Base-by-base conservation (phyloP, 768 basidiomycete genomes). In the Trametes cingulata region DNA sequence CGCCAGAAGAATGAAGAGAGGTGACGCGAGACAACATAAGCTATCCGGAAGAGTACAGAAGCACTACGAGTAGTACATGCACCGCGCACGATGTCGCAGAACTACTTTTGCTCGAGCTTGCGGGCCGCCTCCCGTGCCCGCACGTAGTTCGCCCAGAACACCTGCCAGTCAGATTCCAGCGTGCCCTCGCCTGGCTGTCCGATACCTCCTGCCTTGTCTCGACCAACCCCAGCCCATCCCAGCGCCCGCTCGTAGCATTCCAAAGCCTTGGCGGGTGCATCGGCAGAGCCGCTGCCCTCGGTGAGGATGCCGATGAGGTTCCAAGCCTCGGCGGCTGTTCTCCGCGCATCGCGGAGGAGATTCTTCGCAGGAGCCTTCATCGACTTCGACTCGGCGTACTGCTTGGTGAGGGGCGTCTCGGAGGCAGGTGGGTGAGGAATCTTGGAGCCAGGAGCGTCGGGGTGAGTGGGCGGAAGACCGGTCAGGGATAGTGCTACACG, bases 321-420 rank as follows among this genome's bases (percentile, higher is more conserved):
- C 88, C 88, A 91, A 6, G 88, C 83, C 71, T 90, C 86, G 0
- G 86, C 85, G 15, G 88, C 85, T 25, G 87, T 84, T 45, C 87
- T 77, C 15, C 86, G 81, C 17, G 90, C 81, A 68, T 91, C 88
- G 27, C 86, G 83, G 53, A 91, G 77, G 15, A 91, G 73, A 52
- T 76, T 76, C 43, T 67, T 72, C 25, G 90, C 87, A 7, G 83
- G 81, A 54, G 76, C 79, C 55, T 73, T 77, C 77, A 90, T 81
- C 41, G 77, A 75, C 46, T 65, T 72, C 6, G 84, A 85, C 55
- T 77, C 75, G 1, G 69, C 61, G 70, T 82, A 88, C 20, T 65
- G 69, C 2, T 77, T 61, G 20, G 81, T 69, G 40, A 86, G 75
- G 9, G 77, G 71, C 48, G 72, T 64, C 40, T 77, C 72, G 33